Evolutionary conservation across 129 eudicot species (phyloP).

Genomic region (Artemisia argyi): DNA sequence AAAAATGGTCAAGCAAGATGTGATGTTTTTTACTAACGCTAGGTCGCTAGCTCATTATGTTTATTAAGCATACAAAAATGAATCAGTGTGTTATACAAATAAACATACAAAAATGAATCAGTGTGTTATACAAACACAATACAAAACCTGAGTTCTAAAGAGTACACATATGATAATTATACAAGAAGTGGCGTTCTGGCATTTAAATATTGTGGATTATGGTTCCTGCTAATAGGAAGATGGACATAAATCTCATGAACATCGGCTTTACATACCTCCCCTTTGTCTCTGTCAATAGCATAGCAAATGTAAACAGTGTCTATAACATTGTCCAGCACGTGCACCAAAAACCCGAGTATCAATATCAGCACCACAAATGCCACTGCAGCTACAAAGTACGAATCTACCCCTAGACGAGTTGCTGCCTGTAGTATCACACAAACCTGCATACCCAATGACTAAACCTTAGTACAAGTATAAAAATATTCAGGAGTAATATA

Average conservation of each 20-base stretch:
- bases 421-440: constrained; percentile 62
- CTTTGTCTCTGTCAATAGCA: constrained; percentile 83
- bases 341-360: constrained; percentile 60
- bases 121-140: constrained; percentile 26
- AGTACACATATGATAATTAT: constrained; percentile 22
- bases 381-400: constrained; percentile 62
- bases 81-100: constrained; percentile 26
- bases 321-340: constrained; percentile 73
- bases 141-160: constrained; percentile 24
- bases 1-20: not conserved
- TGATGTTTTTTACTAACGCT: constrained; percentile 9
- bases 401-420: constrained; percentile 55
- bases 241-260: constrained; percentile 89
- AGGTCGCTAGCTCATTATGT: constrained; percentile 21
- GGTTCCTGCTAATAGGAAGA: constrained; percentile 78
- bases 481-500: not conserved
- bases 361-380: constrained; percentile 60
- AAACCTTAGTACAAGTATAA: not conserved
- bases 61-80: constrained; percentile 28
- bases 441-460: constrained; percentile 48
- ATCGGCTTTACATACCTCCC: constrained; percentile 82
- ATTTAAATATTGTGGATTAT: constrained; percentile 48
- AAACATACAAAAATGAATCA: constrained; percentile 38
- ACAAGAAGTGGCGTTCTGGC: constrained; percentile 57
- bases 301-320: constrained; percentile 91